phyloP scores from a whole-genome alignment of 176 grass and related monocot genomes.

The Otatea glauca region DNA sequence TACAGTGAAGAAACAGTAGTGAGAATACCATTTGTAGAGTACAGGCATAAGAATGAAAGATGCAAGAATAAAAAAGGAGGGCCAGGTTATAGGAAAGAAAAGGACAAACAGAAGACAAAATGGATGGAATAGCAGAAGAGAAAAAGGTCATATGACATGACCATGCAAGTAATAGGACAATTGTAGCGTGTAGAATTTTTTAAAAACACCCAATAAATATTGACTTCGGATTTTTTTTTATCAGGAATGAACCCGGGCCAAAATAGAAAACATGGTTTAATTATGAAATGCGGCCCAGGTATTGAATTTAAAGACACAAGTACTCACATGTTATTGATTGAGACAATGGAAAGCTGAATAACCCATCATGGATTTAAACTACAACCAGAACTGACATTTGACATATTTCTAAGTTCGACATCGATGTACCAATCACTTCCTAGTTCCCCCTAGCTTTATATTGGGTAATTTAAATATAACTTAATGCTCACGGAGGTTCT shows the following conservation, averaged over 20 bases:
- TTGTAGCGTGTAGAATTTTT: background rate
- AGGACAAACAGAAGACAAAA: background rate
- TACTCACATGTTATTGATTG: conserved; percentile 26
- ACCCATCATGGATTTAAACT: background rate
- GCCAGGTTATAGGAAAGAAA: background rate
- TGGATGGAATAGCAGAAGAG: background rate
- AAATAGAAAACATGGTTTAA: conserved; percentile 10
- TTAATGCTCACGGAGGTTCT: conserved; percentile 10
- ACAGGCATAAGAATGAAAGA: background rate
- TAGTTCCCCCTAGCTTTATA: conserved; percentile 5
- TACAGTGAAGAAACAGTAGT: conserved; percentile 15
- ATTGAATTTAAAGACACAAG: conserved; percentile 16
- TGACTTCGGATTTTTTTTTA: background rate
- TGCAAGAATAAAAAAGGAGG: background rate
- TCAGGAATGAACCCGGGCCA: background rate
- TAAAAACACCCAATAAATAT: background rate
- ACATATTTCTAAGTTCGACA: conserved; percentile 34
- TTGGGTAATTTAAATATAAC: background rate
- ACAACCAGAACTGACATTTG: conserved; percentile 27
- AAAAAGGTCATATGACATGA: conserved; percentile 16
- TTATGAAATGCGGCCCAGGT: background rate
- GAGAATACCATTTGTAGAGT: background rate
- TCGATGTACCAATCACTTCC: conserved; percentile 30
- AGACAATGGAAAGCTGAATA: conserved; percentile 8
- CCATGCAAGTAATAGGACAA: background rate